These are phyloP conservation scores for Aspergillus hortae DNA, from an alignment of 2,329 filamentous ascomycete genomes.

Conservation along the genomic window DNA sequence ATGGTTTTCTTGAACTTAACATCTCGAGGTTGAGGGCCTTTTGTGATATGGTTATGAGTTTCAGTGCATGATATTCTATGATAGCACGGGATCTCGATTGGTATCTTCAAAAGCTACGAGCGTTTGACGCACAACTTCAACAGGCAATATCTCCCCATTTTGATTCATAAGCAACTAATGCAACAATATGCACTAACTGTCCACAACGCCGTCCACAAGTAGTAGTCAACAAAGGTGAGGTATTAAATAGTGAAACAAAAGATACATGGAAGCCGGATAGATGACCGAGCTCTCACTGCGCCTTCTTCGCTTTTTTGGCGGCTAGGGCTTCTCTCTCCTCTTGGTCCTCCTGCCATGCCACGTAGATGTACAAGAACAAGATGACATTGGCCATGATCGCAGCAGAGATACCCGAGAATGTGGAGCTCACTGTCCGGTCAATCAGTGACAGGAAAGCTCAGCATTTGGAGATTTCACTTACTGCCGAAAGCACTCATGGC, in stretches of 20 bases:
- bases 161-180: background rate
- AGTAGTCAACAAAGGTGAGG: background rate
- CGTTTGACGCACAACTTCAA: no score
- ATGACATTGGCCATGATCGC: constrained; percentile 91
- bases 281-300: constrained; percentile 26
- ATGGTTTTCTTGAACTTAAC: constrained; percentile 5
- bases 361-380: constrained; percentile 82
- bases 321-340: constrained; percentile 68
- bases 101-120: background rate
- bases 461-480: constrained; percentile 37
- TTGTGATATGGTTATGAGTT: background rate
- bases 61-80: background rate
- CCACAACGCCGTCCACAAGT: constrained; percentile 2
- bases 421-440: constrained; percentile 71
- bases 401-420: constrained; percentile 78
- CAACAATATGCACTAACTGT: background rate
- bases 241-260: background rate
- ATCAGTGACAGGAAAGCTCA: constrained; percentile 1
- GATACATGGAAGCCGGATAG: background rate
- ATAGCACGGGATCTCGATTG: background rate
- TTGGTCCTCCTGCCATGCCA: constrained; percentile 85
- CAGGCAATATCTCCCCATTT: background rate
- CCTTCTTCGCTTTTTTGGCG: constrained; percentile 52
- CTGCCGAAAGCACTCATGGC: constrained; percentile 76
- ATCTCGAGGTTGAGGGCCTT: background rate